Conservation (phyloP, 257 asterid genomes). For the Solanum clarkiae region DNA sequence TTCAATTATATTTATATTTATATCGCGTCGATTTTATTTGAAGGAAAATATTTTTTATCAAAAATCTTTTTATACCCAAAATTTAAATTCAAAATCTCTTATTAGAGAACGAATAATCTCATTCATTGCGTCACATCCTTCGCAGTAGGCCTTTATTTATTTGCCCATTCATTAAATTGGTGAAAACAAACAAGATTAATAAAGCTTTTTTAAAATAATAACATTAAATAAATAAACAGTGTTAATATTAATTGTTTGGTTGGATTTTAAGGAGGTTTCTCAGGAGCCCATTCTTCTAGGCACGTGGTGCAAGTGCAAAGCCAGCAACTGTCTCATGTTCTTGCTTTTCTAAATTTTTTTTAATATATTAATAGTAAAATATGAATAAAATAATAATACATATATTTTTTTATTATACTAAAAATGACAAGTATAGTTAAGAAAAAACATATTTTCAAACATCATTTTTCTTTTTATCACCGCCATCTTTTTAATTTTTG, state of each 20-base stretch:
- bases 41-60: too few species aligned
- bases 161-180: neutral
- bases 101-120: accelerated
- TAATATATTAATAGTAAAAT: too few species aligned
- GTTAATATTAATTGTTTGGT: neutral
- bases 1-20: too few species aligned
- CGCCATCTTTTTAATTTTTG: neutral
- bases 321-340: neutral
- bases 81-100: too few species aligned
- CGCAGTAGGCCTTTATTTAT: neutral
- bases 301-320: neutral
- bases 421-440: too few species aligned
- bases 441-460: neutral
- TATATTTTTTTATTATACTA: too few species aligned
- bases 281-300: neutral
- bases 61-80: accelerated
- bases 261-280: neutral
- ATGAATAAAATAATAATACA: too few species aligned
- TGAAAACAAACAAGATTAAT: neutral
- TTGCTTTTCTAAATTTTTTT: neutral
- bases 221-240: neutral
- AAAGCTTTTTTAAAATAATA: neutral
- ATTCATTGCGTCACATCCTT: too few species aligned
- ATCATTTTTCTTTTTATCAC: neutral
- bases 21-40: accelerated